phyloP scores from a whole-genome alignment of 164 flowering plant genomes.

The Piper longum region DNA sequence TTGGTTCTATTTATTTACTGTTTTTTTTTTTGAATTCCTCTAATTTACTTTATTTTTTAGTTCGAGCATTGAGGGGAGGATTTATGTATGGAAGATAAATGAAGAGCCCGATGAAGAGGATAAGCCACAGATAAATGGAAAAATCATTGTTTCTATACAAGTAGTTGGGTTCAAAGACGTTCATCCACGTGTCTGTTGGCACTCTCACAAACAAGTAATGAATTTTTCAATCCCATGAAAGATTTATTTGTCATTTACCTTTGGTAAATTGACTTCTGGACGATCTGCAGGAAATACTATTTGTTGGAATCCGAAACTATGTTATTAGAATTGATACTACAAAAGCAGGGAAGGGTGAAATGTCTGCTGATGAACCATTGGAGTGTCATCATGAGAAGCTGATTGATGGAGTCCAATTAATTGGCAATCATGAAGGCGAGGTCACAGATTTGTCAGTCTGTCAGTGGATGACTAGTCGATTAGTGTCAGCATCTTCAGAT shows the following conservation, averaged over 20 bases:
- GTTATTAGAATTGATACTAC: slow-evolving; percentile 75
- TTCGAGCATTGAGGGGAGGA: slow-evolving; percentile 72
- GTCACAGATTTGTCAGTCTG: slow-evolving; percentile 95
- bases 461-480: slow-evolving; percentile 90
- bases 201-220: slow-evolving; percentile 84
- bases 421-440: slow-evolving; percentile 88
- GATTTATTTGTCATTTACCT: no score
- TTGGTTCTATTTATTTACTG: not conserved
- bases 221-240: no score
- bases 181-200: slow-evolving; percentile 95
- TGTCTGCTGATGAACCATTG: slow-evolving; percentile 61
- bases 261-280: not conserved
- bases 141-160: slow-evolving; percentile 47
- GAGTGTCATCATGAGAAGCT: slow-evolving; percentile 53
- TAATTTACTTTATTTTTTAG: slow-evolving; percentile 24
- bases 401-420: slow-evolving; percentile 72
- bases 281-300: slow-evolving; percentile 61
- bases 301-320: slow-evolving; percentile 68
- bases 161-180: slow-evolving; percentile 49
- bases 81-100: slow-evolving; percentile 80
- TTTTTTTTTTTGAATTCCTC: not conserved
- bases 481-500: slow-evolving; percentile 89
- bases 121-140: slow-evolving; percentile 70
- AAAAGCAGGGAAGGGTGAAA: slow-evolving; percentile 63
- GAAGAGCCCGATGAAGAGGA: slow-evolving; percentile 82